A percentile compares a stretch with the other conserved stretches of the same genome.
Conservation (phyloP, 768 basidiomycete genomes). For the Chalciporus piperatus region DNA sequence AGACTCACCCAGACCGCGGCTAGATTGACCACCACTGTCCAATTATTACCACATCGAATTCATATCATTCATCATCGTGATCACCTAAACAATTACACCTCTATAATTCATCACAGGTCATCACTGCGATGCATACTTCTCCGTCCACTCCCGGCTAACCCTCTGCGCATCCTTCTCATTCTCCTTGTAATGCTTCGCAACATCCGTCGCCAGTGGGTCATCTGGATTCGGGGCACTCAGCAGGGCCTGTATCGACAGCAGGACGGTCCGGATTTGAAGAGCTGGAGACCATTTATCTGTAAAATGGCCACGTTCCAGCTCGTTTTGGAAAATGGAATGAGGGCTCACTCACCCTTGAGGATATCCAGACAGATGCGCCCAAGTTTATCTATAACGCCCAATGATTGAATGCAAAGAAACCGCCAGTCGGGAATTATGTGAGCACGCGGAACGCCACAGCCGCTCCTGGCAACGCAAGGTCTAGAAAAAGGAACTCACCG, state of each 20-base stretch:
- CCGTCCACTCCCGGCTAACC: slow-evolving; percentile 95
- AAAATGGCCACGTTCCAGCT: not conserved
- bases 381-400: slow-evolving; percentile 73
- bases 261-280: slow-evolving; percentile 95
- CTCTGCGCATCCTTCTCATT: slow-evolving; percentile 90
- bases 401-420: not conserved
- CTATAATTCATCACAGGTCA: not conserved
- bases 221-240: slow-evolving; percentile 96
- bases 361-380: slow-evolving; percentile 98
- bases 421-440: slow-evolving; percentile 17
- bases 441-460: slow-evolving; percentile 23
- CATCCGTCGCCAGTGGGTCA: slow-evolving; percentile 90
- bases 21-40: not conserved
- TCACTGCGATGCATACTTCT: slow-evolving; percentile 64
- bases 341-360: slow-evolving; percentile 69
- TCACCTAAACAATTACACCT: too few relatives aligned
- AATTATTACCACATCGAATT: too few relatives aligned
- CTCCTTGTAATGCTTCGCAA: slow-evolving; percentile 98
- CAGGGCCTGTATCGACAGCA: slow-evolving; percentile 96
- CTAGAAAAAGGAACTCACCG: slow-evolving; percentile 55
- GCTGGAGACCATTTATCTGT: slow-evolving; percentile 99
- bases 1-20: slow-evolving; percentile 25
- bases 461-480: slow-evolving; percentile 1
- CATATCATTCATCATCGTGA: slow-evolving; percentile 2
- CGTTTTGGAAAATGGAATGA: not conserved